phyloP scores from a whole-genome alignment of 345 rosid species.

The Boechera stricta region DNA sequence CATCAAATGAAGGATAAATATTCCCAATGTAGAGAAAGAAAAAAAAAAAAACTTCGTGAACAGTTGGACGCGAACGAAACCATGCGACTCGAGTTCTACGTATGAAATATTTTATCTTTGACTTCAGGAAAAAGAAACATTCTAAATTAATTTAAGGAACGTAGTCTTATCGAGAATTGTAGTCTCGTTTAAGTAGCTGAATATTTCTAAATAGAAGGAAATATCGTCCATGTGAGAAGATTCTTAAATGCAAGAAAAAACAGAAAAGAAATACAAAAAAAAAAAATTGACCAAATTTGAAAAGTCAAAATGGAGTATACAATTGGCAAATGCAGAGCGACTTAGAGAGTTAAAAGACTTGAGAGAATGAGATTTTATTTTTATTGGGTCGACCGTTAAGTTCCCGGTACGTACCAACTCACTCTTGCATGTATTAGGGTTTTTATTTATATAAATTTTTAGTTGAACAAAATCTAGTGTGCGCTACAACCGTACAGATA shows the following conservation, averaged over 20 bases:
- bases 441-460: background rate
- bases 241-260: slow-evolving; percentile 5
- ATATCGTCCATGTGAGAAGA: slow-evolving; percentile 12
- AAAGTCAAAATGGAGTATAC: slow-evolving; percentile 22
- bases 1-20: background rate
- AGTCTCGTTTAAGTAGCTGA: background rate
- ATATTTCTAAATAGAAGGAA: background rate
- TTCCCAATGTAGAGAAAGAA: no score
- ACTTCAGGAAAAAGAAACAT: no score
- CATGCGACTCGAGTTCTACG: no score
- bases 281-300: slow-evolving; percentile 8
- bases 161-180: background rate
- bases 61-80: no score
- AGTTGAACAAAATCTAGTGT: slow-evolving; percentile 22
- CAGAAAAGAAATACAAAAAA: background rate
- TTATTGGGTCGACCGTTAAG: slow-evolving; percentile 7
- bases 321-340: slow-evolving; percentile 19
- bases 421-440: slow-evolving; percentile 28
- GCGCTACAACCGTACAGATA: background rate
- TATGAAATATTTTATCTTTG: no score
- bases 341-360: background rate
- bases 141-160: no score
- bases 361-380: background rate
- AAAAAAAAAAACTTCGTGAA: no score
- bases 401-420: slow-evolving; percentile 33